A percentile compares a stretch with the other conserved stretches of the same genome.
phyloP scores from a whole-genome alignment of 305 asterid genomes.

The Solanum hybrid region DNA sequence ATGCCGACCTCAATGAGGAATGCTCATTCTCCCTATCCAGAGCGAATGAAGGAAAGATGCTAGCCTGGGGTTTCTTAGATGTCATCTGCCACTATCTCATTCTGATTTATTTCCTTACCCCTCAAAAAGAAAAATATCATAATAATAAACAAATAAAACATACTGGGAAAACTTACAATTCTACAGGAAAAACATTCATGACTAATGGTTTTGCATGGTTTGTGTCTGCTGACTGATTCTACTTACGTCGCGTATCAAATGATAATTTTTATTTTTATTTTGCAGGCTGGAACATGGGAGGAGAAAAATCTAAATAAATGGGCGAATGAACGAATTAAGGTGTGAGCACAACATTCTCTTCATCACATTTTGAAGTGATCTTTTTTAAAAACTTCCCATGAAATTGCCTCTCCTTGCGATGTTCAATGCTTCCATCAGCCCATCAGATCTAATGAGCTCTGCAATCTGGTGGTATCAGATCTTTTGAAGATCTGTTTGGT shows the following conservation, averaged over 20 bases:
- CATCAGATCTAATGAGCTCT: background rate
- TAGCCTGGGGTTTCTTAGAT: background rate
- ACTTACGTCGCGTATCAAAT: background rate
- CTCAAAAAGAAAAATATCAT: background rate
- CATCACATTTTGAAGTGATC: background rate
- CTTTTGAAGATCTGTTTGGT: background rate
- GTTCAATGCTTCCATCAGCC: background rate
- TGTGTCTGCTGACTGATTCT: background rate
- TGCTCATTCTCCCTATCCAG: background rate
- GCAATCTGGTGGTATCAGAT: background rate
- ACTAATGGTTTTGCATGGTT: background rate
- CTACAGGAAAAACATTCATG: background rate
- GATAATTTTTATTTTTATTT: constrained; percentile 7
- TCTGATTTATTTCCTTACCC: background rate
- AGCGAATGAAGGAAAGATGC: background rate
- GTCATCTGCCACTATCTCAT: background rate
- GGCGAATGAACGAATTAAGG: constrained; percentile 85
- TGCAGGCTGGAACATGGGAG: constrained; percentile 99
- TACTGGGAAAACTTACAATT: background rate
- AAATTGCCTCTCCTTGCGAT: background rate
- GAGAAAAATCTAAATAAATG: constrained; percentile 76
- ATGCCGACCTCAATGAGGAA: background rate
- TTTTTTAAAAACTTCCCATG: background rate
- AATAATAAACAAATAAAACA: background rate
- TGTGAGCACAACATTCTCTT: constrained; percentile 12